These are phyloP conservation scores for Hirsutella minnesotensis DNA, from an alignment of 2,329 filamentous ascomycete genomes.

Conservation along the genomic window DNA sequence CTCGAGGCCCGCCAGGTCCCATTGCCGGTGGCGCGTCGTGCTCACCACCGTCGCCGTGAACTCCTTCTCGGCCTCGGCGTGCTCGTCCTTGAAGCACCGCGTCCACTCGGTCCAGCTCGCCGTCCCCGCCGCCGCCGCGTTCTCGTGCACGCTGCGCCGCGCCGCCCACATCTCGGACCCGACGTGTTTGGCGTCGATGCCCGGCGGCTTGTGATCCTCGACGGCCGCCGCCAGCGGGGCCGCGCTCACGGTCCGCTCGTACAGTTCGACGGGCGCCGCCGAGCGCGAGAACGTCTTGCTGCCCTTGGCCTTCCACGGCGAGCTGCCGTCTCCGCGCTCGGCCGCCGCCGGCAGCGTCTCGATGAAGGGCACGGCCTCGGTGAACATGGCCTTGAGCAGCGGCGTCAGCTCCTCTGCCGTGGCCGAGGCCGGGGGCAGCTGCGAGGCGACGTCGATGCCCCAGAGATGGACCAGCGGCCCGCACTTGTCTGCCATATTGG, in stretches of 20 bases:
- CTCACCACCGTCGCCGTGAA: conserved; percentile 26
- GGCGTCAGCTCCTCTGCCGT: conserved; percentile 30
- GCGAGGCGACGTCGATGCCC: conserved; percentile 31
- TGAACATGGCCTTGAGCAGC: conserved; percentile 40
- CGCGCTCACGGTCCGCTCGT: conserved; percentile 34
- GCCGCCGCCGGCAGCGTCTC: conserved; percentile 34
- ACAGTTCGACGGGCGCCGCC: conserved; percentile 38
- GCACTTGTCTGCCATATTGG: conserved; percentile 9
- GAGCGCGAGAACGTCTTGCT: conserved; percentile 37
- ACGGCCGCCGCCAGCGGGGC: conserved; percentile 29
- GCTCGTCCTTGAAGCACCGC: conserved; percentile 39
- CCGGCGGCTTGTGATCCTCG: conserved; percentile 17
- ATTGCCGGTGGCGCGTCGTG: conserved; percentile 25
- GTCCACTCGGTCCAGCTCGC: conserved; percentile 55
- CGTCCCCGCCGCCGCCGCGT: conserved; percentile 36
- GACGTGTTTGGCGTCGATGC: conserved; percentile 7
- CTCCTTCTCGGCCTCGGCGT: conserved; percentile 25
- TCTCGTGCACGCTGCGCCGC: conserved; percentile 48
- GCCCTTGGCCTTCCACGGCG: conserved; percentile 37
- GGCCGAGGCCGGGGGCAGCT: conserved; percentile 32
- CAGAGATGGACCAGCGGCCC: conserved; percentile 42
- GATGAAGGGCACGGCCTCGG: conserved; percentile 49
- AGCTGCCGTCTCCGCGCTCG: conserved; percentile 1
- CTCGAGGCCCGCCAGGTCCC: conserved; percentile 32
- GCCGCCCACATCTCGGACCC: conserved; percentile 49